Evolutionary conservation across 257 asterid genomes (phyloP).

Genomic region (Capsicum rhomboideum): DNA sequence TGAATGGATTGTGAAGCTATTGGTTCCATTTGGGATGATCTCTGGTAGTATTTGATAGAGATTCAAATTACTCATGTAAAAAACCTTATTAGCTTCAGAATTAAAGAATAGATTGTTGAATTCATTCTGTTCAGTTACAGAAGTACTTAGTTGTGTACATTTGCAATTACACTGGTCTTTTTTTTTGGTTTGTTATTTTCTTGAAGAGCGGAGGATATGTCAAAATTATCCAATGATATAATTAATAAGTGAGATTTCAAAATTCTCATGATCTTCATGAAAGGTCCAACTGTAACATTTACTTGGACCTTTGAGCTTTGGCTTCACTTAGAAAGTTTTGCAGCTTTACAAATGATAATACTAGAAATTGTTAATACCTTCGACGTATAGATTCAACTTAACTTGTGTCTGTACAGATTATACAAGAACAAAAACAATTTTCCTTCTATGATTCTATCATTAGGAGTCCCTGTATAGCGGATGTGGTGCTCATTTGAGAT

Average conservation of each 20-base stretch:
- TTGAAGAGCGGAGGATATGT: background rate
- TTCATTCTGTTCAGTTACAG: background rate
- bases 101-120: background rate
- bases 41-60: background rate
- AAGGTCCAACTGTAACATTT: too few species aligned
- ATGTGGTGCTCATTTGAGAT: slow-evolving; percentile 87
- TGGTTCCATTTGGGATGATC: background rate
- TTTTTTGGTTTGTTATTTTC: background rate
- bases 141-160: background rate
- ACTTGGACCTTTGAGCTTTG: too few species aligned
- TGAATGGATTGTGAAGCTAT: background rate
- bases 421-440: background rate
- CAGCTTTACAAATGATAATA: too few species aligned
- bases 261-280: too few species aligned
- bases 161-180: background rate
- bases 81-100: background rate
- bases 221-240: background rate
- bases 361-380: background rate
- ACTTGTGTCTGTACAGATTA: background rate
- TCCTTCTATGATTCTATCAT: background rate
- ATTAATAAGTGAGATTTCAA: too few species aligned
- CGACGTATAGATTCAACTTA: background rate
- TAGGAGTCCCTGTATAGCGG: slow-evolving; percentile 70
- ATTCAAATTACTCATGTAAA: background rate
- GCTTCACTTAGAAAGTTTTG: too few species aligned